phyloP scores from a whole-genome alignment of 176 grass and related monocot species.

The Rhynchospora tenuis region DNA sequence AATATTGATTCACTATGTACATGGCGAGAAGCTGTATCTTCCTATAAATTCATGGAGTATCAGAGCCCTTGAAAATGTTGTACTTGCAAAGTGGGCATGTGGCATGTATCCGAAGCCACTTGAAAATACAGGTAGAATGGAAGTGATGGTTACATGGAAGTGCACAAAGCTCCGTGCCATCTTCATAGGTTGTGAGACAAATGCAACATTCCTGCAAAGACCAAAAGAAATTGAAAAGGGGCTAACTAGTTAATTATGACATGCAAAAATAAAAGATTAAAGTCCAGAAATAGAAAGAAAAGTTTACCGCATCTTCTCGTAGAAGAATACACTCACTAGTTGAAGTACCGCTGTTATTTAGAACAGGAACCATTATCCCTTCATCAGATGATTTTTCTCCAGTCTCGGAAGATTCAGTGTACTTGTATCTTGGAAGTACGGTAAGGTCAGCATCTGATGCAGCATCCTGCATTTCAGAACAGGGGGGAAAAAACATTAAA shows the following conservation, averaged over 20 bases:
- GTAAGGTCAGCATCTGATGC: conserved; percentile 88
- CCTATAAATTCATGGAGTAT: conserved; percentile 28
- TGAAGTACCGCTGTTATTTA: conserved; percentile 61
- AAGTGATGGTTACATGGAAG: conserved; percentile 95
- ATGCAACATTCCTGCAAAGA: conserved; percentile 68
- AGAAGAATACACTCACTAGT: conserved; percentile 65
- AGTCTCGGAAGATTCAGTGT: conserved; percentile 39
- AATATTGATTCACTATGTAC: conserved; percentile 3
- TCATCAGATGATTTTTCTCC: conserved; percentile 54
- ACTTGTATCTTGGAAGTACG: conserved; percentile 87
- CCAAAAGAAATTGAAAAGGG: conserved; percentile 7
- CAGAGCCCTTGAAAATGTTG: conserved; percentile 85
- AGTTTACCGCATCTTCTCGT: conserved; percentile 80
- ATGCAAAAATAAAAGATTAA: background rate
- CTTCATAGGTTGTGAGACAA: conserved; percentile 66
- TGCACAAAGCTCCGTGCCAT: conserved; percentile 62
- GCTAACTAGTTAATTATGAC: background rate
- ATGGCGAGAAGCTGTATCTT: background rate
- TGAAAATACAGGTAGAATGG: conserved; percentile 69
- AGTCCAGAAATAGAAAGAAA: conserved; percentile 12
- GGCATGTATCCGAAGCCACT: conserved; percentile 78
- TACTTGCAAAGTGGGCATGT: conserved; percentile 94
- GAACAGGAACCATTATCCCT: conserved; percentile 83
- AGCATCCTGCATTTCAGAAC: conserved; percentile 49
- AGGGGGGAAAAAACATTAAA: background rate